Percentiles rank a stretch among this genome's conserved stretches.
These are phyloP conservation scores for Populus tomentosa DNA, from an alignment of 441 rosid species.

Conservation along the genomic window DNA sequence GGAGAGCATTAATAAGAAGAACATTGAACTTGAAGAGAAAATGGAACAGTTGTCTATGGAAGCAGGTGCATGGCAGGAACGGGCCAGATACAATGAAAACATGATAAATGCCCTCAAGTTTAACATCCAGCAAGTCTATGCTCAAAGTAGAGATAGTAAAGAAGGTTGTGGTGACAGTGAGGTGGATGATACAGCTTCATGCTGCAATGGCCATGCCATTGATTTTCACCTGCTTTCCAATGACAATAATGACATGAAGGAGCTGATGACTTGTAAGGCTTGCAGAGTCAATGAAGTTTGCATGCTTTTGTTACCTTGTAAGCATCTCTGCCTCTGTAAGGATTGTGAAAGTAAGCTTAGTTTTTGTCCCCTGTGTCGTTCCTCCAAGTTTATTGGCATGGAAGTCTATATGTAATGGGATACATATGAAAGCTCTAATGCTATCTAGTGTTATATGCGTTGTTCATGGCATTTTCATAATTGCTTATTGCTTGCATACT, in stretches of 20 bases:
- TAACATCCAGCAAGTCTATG: conserved; percentile 66
- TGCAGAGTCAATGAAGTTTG: conserved; percentile 65
- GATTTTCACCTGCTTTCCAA: conserved; percentile 50
- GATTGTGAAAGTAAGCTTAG: conserved; percentile 82
- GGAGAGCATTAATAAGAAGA: conserved; percentile 63
- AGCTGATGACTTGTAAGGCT: conserved; percentile 61
- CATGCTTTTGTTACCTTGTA: conserved; percentile 91
- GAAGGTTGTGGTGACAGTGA: conserved; percentile 97
- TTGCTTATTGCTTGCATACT: not conserved
- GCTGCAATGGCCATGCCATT: conserved; percentile 61
- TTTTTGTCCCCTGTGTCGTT: conserved; percentile 78
- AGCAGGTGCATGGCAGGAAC: conserved; percentile 79
- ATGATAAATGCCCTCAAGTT: conserved; percentile 60
- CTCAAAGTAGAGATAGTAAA: conserved; percentile 64
- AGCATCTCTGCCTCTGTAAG: conserved; percentile 94
- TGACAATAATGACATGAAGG: conserved; percentile 40
- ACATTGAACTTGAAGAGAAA: conserved; percentile 72
- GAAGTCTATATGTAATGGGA: conserved; percentile 69
- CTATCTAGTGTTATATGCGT: conserved; percentile 16
- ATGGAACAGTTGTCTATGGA: conserved; percentile 66
- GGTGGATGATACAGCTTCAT: conserved; percentile 87
- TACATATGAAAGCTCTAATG: conserved; percentile 20
- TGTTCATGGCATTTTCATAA: conserved; percentile 13
- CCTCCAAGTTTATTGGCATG: conserved; percentile 63
- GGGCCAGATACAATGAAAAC: conserved; percentile 65